phyloP scores from a whole-genome alignment of 2,329 filamentous ascomycete genomes.

The Fusarium praegraminearum region DNA sequence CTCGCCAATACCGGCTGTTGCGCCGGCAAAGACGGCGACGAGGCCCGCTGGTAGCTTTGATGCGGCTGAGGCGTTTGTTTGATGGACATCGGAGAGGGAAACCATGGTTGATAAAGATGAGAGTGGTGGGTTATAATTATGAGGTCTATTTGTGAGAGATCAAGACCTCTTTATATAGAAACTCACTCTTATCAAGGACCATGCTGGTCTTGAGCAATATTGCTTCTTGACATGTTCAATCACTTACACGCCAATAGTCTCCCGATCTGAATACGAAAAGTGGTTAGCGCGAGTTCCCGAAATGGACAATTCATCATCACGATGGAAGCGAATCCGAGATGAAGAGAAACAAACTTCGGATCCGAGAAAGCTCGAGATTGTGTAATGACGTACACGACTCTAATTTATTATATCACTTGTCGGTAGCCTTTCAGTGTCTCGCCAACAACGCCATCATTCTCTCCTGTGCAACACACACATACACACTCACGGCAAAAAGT shows the following conservation, averaged over 20 bases:
- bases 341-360: background rate
- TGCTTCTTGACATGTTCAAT: background rate
- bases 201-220: background rate
- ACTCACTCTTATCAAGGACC: background rate
- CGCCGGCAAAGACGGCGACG: conserved; percentile 65
- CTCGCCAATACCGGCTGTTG: conserved; percentile 67
- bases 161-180: background rate
- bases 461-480: background rate
- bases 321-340: conserved; percentile 33
- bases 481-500: background rate
- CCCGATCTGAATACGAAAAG: conserved; percentile 35
- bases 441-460: conserved; percentile 14
- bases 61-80: conserved; percentile 24
- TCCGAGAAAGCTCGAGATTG: background rate
- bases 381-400: conserved; percentile 18
- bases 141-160: background rate
- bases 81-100: conserved; percentile 22
- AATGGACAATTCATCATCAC: background rate
- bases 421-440: background rate
- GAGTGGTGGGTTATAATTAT: fast-evolving
- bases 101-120: conserved; percentile 21
- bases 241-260: conserved; percentile 10
- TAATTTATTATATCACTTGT: background rate
- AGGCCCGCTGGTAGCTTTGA: conserved; percentile 40
- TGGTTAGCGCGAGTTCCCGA: conserved; percentile 30